Conservation (phyloP, 495 filamentous ascomycete species). For the Entonaema liquescens region DNA sequence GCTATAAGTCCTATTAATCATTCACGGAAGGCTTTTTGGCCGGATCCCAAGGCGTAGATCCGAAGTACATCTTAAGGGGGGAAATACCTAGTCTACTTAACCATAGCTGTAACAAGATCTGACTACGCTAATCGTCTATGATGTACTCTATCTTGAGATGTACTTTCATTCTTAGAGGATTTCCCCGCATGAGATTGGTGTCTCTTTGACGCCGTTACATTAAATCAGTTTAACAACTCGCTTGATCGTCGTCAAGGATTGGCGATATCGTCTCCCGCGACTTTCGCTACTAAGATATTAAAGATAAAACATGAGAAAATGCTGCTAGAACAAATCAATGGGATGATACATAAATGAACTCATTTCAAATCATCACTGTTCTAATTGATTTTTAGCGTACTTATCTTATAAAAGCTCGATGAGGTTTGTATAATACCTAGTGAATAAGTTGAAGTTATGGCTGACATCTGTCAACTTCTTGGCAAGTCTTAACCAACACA, state of each 20-base stretch:
- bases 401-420: background rate
- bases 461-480: slow-evolving; percentile 30
- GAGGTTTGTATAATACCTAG: background rate
- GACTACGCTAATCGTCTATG: slow-evolving; percentile 20
- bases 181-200: slow-evolving; percentile 14
- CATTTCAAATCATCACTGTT: background rate
- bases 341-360: background rate
- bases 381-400: background rate
- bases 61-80: slow-evolving; percentile 17
- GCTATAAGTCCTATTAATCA: slow-evolving; percentile 35
- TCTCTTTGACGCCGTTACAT: slow-evolving; percentile 39
- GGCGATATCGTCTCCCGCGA: slow-evolving; percentile 6
- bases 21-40: slow-evolving; percentile 50
- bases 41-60: slow-evolving; percentile 44
- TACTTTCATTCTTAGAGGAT: slow-evolving; percentile 21
- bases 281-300: background rate
- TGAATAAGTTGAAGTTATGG: slow-evolving; percentile 21
- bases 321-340: background rate
- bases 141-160: slow-evolving; percentile 24
- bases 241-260: slow-evolving; percentile 54
- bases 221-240: slow-evolving; percentile 29
- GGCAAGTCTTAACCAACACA: slow-evolving; percentile 36
- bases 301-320: background rate
- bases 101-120: slow-evolving; percentile 34
- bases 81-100: slow-evolving; percentile 37